Conservation (phyloP, 805 yeast genomes). For the Myxozyma sirexii region DNA sequence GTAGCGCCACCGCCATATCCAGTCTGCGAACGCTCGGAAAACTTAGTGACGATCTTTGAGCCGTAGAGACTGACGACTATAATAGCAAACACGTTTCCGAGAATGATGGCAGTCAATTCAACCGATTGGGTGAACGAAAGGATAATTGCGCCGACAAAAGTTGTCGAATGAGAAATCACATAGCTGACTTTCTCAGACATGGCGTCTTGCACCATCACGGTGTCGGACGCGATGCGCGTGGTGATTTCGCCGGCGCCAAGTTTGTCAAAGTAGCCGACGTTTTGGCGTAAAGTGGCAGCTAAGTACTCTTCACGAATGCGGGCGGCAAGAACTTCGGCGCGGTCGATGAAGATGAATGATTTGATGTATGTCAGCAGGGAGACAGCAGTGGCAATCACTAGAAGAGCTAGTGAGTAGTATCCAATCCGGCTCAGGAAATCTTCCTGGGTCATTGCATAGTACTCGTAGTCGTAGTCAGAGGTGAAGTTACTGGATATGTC, state of each 20-base stretch:
- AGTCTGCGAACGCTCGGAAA: constrained; percentile 26
- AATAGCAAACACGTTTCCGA: constrained; percentile 43
- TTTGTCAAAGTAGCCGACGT: constrained; percentile 48
- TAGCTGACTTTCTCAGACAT: constrained; percentile 49
- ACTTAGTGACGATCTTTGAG: constrained; percentile 38
- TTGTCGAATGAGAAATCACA: constrained; percentile 45
- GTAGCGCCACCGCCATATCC: constrained; percentile 36
- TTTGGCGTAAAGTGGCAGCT: constrained; percentile 45
- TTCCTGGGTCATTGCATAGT: constrained; percentile 3
- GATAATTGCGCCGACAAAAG: constrained; percentile 46
- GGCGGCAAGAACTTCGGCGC: constrained; percentile 48
- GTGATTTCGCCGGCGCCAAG: constrained; percentile 50
- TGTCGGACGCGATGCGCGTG: constrained; percentile 48
- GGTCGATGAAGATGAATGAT: constrained; percentile 44
- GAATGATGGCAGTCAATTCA: constrained; percentile 44
- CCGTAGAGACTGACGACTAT: constrained; percentile 40
- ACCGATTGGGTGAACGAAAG: constrained; percentile 45
- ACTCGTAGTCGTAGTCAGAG: constrained; percentile 1
- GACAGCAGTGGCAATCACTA: constrained; percentile 46
- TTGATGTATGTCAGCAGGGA: constrained; percentile 38
- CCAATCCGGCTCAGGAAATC: constrained; percentile 18
- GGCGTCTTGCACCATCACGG: constrained; percentile 48
- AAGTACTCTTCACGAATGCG: constrained; percentile 46
- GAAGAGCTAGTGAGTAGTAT: constrained; percentile 43
- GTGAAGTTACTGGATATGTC: constrained; percentile 6